phyloP scores from a whole-genome alignment of 2,329 filamentous ascomycete species.

The Xenosphaeropsis pyriputrescens region DNA sequence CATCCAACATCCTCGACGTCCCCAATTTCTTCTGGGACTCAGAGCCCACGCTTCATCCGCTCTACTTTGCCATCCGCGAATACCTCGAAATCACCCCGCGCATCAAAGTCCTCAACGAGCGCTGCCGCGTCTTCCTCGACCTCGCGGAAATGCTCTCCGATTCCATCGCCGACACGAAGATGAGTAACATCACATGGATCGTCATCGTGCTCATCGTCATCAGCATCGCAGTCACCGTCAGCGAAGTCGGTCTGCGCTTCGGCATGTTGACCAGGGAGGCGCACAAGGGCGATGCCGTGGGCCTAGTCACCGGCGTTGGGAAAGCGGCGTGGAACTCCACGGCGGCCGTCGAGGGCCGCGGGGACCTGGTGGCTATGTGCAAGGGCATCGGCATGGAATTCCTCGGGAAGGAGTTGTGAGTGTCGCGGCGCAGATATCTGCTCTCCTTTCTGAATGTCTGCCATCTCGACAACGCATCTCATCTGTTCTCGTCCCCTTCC shows the following conservation, averaged over 20 bases:
- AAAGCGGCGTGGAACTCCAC: neutral
- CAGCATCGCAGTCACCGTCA: slow-evolving; percentile 80
- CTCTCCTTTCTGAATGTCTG: too few relatives aligned
- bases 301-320: too few relatives aligned
- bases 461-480: too few relatives aligned
- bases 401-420: too few relatives aligned
- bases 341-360: neutral
- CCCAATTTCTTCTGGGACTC: slow-evolving; percentile 98
- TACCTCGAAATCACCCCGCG: slow-evolving; percentile 96
- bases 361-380: neutral
- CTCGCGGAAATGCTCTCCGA: slow-evolving; percentile 90
- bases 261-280: slow-evolving; percentile 41
- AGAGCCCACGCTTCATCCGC: slow-evolving; percentile 84
- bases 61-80: slow-evolving; percentile 88
- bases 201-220: slow-evolving; percentile 87
- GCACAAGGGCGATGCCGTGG: slow-evolving; percentile 1
- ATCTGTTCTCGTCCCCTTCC: too few relatives aligned
- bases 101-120: slow-evolving; percentile 92
- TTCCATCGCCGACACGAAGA: slow-evolving; percentile 83
- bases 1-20: slow-evolving; percentile 89
- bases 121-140: slow-evolving; percentile 84
- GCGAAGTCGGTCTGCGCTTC: slow-evolving; percentile 80
- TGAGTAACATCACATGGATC: slow-evolving; percentile 96
- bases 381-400: neutral
- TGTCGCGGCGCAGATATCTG: too few relatives aligned